Evolutionary conservation across 2,329 filamentous ascomycete genomes (phyloP), one percentile per base, ranked within the genome.

Genomic region (Xylaria sp.): DNA sequence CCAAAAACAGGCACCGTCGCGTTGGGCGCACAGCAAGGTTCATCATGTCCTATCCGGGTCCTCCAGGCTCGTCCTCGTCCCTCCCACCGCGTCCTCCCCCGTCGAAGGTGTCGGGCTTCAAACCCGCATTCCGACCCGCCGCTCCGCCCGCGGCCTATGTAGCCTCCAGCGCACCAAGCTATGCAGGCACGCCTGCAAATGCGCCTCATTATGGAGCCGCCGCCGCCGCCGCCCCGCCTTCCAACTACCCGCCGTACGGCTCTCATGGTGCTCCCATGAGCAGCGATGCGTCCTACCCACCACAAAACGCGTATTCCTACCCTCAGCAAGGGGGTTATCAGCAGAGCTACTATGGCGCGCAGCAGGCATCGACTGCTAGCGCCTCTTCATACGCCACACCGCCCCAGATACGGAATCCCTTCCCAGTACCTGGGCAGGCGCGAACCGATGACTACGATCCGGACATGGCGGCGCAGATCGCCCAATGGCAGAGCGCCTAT

Each of bases 401-500:
- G 12, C 91, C 91, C 12, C 89, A 91, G 73, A 94, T 94, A 71
- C 86, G 88, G 68, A 97, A 97, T 78, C 93, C 94, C 0, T 97
- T 97, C 77, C 90, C 90, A 12, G 85, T 86, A 15, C 90, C 91
- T 25, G 84, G 83, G 68, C 81, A 83, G 75, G 70, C 70, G 66
- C 78, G 75, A 64, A 74, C 73, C 68, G 81, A 78, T 71, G 83
- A 85, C 71, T 88, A 85, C 76, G 87, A 97, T 75, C 89, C 93
- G 3, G 93, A 97, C 73, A 91, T 93, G 83, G 93, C 96, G 66
- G 93, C 93, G 34, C 93, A 97, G 79, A 94, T 97, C 69, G 94
- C 94, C 57, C 93, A 97, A 80, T 97, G 95, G 93, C 94, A 97
- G 80, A 95, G 91, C 80, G 93, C 94, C 30, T 97, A 97, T 80